These are phyloP conservation scores for Beta macrorhiza DNA, from an alignment of 179 eudicot genomes.

Conservation along the genomic window DNA sequence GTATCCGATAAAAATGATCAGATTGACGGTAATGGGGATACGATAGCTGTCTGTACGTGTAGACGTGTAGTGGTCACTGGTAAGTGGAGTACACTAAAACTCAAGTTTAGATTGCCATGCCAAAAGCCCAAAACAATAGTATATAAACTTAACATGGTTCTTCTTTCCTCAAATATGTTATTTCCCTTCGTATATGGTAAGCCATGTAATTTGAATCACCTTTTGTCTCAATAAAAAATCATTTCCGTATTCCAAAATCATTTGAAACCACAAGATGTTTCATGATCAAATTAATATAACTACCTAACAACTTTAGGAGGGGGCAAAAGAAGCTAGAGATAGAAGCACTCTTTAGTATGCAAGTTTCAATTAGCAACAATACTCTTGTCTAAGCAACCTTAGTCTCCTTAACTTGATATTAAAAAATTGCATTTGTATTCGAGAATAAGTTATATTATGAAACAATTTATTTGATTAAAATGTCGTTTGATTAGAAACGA, in stretches of 20 bases:
- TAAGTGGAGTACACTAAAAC: slow-evolving; percentile 18
- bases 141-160: background rate
- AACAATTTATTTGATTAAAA: too few species aligned
- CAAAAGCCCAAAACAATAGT: background rate
- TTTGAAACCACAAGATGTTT: too few species aligned
- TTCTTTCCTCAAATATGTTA: too few species aligned
- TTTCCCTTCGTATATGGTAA: background rate
- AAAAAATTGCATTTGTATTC: too few species aligned
- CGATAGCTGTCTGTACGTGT: background rate
- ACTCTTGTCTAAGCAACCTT: too few species aligned
- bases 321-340: background rate
- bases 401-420: too few species aligned
- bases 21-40: background rate
- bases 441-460: too few species aligned
- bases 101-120: background rate
- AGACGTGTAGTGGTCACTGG: background rate
- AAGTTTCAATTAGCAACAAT: background rate
- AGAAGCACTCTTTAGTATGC: background rate
- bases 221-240: background rate
- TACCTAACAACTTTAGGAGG: too few species aligned
- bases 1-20: background rate
- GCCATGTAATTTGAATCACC: background rate
- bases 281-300: too few species aligned
- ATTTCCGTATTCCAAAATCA: too few species aligned
- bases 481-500: too few species aligned